Conservation (phyloP, 352 stramenopile genomes). For the Plasmopara halstedii region DNA sequence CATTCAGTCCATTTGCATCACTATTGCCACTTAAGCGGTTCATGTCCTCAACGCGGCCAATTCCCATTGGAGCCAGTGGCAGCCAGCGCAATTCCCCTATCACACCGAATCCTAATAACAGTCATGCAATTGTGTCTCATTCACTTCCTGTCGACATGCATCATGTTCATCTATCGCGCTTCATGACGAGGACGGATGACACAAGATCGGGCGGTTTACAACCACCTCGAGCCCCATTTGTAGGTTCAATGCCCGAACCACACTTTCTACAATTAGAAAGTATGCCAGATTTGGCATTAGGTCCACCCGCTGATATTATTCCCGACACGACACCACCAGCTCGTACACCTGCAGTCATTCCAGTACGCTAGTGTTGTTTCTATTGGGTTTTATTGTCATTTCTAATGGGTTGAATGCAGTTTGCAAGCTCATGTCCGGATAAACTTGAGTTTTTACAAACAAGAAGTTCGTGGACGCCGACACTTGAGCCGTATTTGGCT, state of each 20-base stretch:
- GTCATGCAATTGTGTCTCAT: conserved; percentile 30
- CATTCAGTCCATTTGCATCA: conserved; percentile 15
- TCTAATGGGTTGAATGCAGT: conserved; percentile 21
- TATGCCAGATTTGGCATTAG: conserved; percentile 57
- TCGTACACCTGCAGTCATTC: conserved; percentile 37
- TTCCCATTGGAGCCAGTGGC: conserved; percentile 37
- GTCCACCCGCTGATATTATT: conserved; percentile 29
- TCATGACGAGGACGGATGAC: conserved; percentile 19
- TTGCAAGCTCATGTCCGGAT: conserved; percentile 60
- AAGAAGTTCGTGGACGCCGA: conserved; percentile 35
- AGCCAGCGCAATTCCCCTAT: conserved; percentile 39
- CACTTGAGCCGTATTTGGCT: conserved; percentile 12
- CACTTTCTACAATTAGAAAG: conserved; percentile 39
- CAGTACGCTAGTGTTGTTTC: conserved; percentile 14
- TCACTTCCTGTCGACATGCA: conserved; percentile 56
- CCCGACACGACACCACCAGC: conserved; percentile 15
- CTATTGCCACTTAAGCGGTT: background rate
- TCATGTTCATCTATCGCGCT: conserved; percentile 29
- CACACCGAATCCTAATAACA: conserved; percentile 15
- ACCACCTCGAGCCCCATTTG: conserved; percentile 41
- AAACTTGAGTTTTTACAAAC: conserved; percentile 51
- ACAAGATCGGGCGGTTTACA: conserved; percentile 22
- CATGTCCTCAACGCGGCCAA: conserved; percentile 40
- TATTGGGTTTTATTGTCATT: conserved; percentile 1
- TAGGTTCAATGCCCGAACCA: conserved; percentile 59